Base-by-base conservation (phyloP, 352 stramenopile species). In the Thalassiosira livingstoniorum region DNA sequence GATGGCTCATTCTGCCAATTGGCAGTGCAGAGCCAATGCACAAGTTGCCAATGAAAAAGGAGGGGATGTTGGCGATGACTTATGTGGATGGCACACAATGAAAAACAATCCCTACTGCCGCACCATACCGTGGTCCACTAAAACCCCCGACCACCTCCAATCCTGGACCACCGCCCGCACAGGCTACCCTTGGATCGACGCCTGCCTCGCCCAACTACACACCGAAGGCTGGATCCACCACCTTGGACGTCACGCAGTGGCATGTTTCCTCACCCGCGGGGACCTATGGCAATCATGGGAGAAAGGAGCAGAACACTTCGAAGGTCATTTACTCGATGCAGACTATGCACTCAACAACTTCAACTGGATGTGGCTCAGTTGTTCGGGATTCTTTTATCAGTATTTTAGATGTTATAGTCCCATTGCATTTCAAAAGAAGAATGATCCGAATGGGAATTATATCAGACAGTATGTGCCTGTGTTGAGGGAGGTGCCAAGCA, bases 231-330 rank as follows among this genome's bases (percentile, higher is more conserved):
- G 91, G 91, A 94, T 96, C 47, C 93, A 96, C 80, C 93, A 96
- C 83, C 82, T 97, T 3, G 96, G 94, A 25, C 88, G 97, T 35
- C 97, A 99, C 87, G 96, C 96, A 25, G 97, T 99, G 23, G 97
- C 97, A 15, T 99, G 97, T 82, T 99, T 99, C 80, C 89, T 99
- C 23, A 99, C 97, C 34, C 92, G 97, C n/a, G 97, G 97, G 4
- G 97, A 99, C 85, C 73, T 83, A 34, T 86, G 61, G 69, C 71
- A 82, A 42, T 79, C 66, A 58, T 85, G 79, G 79, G 73, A 86
- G 29, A 61, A 64, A 35, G 70, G 71, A 13, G 71, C 78, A 7
- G 65, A 84, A 95, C 83, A 88, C 66, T 93, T 93, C 73, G 97
- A 99, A 78, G 91, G 96, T 62, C 88, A 95, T 10, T 90, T 99